phyloP scores from a whole-genome alignment of 2,329 filamentous ascomycete species.

The Diaporthe sp. region DNA sequence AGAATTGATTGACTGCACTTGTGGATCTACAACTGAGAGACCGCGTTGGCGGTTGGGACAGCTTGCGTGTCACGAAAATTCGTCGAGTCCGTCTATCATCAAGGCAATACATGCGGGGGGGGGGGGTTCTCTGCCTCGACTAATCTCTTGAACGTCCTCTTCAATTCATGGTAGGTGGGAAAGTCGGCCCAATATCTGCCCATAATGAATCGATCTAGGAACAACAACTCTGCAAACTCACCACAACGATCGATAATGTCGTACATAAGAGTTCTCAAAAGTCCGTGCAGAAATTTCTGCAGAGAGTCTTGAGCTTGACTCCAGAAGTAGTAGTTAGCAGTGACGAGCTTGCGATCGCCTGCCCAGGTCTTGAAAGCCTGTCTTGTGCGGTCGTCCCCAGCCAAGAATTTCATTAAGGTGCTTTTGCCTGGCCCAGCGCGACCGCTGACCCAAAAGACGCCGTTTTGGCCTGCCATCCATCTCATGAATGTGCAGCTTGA shows the following conservation, averaged over 20 bases:
- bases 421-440: neutral
- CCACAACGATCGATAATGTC: neutral
- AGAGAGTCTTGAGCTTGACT: neutral
- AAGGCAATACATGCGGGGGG: neutral
- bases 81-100: neutral
- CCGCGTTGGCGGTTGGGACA: too few relatives aligned
- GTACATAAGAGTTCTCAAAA: neutral
- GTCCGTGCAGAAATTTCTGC: neutral
- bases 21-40: too few relatives aligned
- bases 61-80: neutral
- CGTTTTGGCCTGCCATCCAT: neutral
- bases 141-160: neutral
- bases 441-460: neutral
- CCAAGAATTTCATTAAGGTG: conserved; percentile 4
- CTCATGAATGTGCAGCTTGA: neutral
- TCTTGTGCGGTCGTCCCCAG: neutral
- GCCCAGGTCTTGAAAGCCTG: neutral
- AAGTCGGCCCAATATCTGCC: neutral
- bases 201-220: neutral
- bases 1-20: too few relatives aligned
- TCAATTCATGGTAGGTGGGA: neutral
- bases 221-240: neutral
- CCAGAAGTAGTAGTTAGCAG: neutral
- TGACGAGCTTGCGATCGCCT: neutral
- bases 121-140: neutral